Evolutionary conservation across 1,284 basidiomycete genomes (phyloP), one percentile per base, ranked within the genome.

Genomic region (Clitocybe nebularis): DNA sequence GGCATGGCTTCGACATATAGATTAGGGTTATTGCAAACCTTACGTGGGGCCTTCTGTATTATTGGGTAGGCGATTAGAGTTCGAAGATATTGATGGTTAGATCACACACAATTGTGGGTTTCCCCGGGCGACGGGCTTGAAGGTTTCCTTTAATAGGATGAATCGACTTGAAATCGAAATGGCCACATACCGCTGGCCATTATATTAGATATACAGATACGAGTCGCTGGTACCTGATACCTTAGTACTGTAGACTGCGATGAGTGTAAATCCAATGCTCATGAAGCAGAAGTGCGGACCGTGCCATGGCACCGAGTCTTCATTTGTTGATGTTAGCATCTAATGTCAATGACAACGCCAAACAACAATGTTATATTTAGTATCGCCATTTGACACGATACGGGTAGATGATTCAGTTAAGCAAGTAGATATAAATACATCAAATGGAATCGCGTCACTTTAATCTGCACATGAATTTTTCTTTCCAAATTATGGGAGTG

Each of bases 21-120:
- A n/a, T n/a, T n/a, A n/a, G n/a, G n/a, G n/a, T n/a, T 22, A 42
- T 14, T 14, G 35, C 43, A 35, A 45, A 63, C 66, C 55, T 66
- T 67, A 53, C 64, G 63, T 43, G 68, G 67, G 23, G 69, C 65
- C 59, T 69, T 68, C 68, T 71, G 55, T 37, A 11, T 20, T 35
- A 9, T 16, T 34, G 29, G 17, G 13, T 16, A n/a, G 22, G 13
- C 5, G 4, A 13, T 40, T 7, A 41, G 33, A 42, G 13, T n/a
- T 41, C 7, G 22, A 36, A n/a, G 19, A 21, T 33, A 9, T 14
- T 36, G 24, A 42, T 36, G 49, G 48, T 47, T 46, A 36, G 36
- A 43, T 49, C 37, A 72, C 75, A 47, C 60, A 77, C 74, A 46
- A 77, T 77, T 62, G 72, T 77, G 40, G 71, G 64, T 52, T 67